Evolutionary conservation across 495 filamentous ascomycete genomes (phyloP).

Genomic region (Poronia punctata): DNA sequence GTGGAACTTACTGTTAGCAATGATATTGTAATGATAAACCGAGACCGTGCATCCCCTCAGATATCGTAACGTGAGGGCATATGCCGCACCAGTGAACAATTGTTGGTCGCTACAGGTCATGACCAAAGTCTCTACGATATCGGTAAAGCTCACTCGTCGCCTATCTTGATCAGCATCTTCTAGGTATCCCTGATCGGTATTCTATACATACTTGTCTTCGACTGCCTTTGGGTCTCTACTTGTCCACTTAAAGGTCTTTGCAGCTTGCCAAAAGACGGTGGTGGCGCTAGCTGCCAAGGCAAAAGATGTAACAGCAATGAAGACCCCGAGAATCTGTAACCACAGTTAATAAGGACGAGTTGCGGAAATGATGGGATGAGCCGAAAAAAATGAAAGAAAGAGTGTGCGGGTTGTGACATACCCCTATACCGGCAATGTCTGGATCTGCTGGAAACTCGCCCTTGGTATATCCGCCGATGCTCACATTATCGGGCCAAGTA

Average conservation of each 20-base stretch:
- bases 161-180: too few species aligned
- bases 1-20: neutral
- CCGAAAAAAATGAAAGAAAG: neutral
- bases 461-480: constrained; percentile 8
- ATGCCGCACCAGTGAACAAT: constrained; percentile 32
- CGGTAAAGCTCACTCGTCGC: neutral
- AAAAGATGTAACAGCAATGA: constrained; percentile 20
- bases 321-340: constrained; percentile 27
- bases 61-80: constrained; percentile 29
- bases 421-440: constrained; percentile 16
- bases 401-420: constrained; percentile 1
- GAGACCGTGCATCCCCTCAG: constrained; percentile 28
- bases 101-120: constrained; percentile 32
- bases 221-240: neutral
- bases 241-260: neutral
- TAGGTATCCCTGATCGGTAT: too few species aligned
- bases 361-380: neutral
- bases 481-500: constrained; percentile 1
- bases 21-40: constrained; percentile 32
- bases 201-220: too few species aligned
- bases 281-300: constrained; percentile 7
- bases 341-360: too few species aligned
- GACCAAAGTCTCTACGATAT: neutral
- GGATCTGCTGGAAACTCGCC: constrained; percentile 11
- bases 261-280: neutral